Conservation (phyloP, 2,329 filamentous ascomycete genomes). For the Trichoderma aggressivum region DNA sequence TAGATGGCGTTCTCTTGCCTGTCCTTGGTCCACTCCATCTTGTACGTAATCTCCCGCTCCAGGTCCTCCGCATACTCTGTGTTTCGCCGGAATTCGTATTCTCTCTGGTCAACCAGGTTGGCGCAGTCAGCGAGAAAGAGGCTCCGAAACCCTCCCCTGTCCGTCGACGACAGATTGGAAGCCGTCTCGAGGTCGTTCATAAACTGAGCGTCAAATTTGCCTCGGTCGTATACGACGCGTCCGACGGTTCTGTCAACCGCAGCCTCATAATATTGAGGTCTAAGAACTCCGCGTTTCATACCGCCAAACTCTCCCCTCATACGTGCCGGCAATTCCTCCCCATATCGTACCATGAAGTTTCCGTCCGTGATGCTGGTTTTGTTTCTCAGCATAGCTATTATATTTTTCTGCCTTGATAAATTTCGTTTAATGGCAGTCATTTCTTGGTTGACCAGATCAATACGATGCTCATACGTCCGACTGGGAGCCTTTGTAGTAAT, state of each 20-base stretch:
- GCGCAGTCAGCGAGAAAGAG: constrained; percentile 40
- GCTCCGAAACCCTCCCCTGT: constrained; percentile 37
- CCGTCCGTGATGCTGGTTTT: constrained; percentile 16
- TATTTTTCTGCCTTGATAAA: constrained; percentile 32
- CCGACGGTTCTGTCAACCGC: background rate
- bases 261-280: background rate
- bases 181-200: constrained; percentile 29
- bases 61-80: constrained; percentile 32
- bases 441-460: constrained; percentile 42
- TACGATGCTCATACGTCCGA: constrained; percentile 39
- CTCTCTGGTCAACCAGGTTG: constrained; percentile 36
- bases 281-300: background rate
- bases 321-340: constrained; percentile 3
- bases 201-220: constrained; percentile 24
- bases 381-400: constrained; percentile 28
- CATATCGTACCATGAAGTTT: constrained; percentile 1
- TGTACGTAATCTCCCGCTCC: constrained; percentile 32
- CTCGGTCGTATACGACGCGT: constrained; percentile 24
- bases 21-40: constrained; percentile 41
- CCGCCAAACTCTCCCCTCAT: background rate
- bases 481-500: constrained; percentile 40
- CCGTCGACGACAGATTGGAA: constrained; percentile 36
- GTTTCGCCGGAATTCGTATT: constrained; percentile 32
- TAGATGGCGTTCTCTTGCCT: constrained; percentile 47
- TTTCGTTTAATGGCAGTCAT: constrained; percentile 37